These are phyloP conservation scores for Suhomyces kunorum DNA, from an alignment of 1,139 yeast species.

Conservation along the genomic window DNA sequence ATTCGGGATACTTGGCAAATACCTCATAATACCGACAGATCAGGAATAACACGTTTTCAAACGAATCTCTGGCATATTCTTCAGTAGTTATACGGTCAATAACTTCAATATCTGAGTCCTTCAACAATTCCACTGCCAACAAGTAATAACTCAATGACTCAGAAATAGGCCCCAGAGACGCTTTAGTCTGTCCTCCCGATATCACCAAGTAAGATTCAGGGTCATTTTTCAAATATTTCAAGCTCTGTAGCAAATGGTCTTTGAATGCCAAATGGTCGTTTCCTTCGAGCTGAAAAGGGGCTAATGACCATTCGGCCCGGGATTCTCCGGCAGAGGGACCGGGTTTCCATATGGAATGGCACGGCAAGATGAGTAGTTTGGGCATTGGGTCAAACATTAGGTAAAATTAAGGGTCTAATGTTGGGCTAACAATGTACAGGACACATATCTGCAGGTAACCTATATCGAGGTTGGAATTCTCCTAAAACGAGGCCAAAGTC, in stretches of 20 bases:
- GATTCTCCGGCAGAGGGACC: conserved; percentile 38
- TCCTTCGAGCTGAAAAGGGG: conserved; percentile 68
- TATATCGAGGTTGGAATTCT: not conserved
- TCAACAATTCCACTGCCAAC: conserved; percentile 27
- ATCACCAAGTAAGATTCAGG: conserved; percentile 45
- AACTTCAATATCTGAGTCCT: conserved; percentile 2
- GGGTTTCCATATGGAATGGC: conserved; percentile 65
- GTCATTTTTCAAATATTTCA: conserved; percentile 32
- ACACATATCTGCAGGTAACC: not conserved
- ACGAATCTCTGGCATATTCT: conserved; percentile 78
- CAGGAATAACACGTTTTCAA: conserved; percentile 72
- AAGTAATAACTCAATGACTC: conserved; percentile 63
- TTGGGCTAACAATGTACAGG: not conserved
- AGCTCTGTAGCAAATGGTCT: conserved; percentile 55
- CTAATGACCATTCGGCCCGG: conserved; percentile 62
- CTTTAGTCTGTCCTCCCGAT: conserved; percentile 76
- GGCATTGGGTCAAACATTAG: conserved; percentile 2
- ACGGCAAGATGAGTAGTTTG: conserved; percentile 53
- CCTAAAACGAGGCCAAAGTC: not conserved
- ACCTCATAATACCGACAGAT: conserved; percentile 57
- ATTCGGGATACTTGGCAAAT: conserved; percentile 48
- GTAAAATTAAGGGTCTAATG: not conserved
- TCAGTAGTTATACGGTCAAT: conserved; percentile 47
- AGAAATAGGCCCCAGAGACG: conserved; percentile 51
- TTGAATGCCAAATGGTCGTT: conserved; percentile 65